Base-by-base conservation (phyloP, 768 basidiomycete genomes). In the Trichaptum fuscoviolaceum region DNA sequence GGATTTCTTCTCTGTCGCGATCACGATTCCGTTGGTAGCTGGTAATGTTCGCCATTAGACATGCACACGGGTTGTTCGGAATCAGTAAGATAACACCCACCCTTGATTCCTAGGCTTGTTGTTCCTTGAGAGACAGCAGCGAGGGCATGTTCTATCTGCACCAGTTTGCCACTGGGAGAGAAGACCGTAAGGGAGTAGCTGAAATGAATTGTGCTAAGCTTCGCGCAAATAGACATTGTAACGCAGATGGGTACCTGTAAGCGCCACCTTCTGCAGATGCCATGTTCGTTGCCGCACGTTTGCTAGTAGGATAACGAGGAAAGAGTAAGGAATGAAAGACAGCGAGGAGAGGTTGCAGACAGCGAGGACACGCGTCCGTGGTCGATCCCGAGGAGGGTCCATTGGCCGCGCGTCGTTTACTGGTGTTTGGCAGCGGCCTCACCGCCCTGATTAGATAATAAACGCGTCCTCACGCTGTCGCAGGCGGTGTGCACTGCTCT, bases 131-230 rank as follows among this genome's bases (percentile, higher is more conserved):
- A 87, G 67, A 99, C 96, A 35, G 96, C 96, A 65, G 97, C 97
- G 68, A 99, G 83, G 60, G 97, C 97, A 80, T 99, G 97, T 82
- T 99, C 97, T 76, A 99, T 99, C 83, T 99, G 97, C 67, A 99
- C 96, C 63, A 99, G 87, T 84, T 95, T 97, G 70, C 96, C 96
- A 72, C 95, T 97, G 64, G 97, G 97, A 52, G 95, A 97, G 87
- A 99, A 99, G 73, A 97, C 96, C 17, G 97, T 99, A 69, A 99
- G 87, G 70, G 97, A 99, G 83, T 97, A 99, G 75, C 96, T 98
- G 75, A 60, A 64, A 60, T 60, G 36, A 17, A 27, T 23, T 66
- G 71, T 60, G 70, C 64, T 26, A 7, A 10, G 63, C 27, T n/a
- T 20, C 30, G 23, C 27, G 64, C 7, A 57, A 3, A 59, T 64